These are phyloP conservation scores for Cytospora leucostoma DNA, from an alignment of 2,329 filamentous ascomycete genomes.

Conservation along the genomic window DNA sequence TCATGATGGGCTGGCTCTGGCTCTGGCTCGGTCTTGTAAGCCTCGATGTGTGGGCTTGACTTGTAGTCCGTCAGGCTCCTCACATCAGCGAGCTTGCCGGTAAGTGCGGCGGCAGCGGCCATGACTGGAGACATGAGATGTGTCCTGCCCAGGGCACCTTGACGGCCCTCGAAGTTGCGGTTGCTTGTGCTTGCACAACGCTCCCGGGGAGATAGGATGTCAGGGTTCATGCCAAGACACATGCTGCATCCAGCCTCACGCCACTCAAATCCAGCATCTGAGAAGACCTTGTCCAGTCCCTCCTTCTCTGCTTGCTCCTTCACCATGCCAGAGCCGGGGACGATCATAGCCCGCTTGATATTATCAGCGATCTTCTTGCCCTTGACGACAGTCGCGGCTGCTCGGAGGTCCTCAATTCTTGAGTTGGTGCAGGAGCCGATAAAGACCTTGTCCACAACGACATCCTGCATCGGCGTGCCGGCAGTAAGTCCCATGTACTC, in stretches of 20 bases:
- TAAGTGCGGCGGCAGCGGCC: constrained; percentile 88
- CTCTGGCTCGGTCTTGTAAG: constrained; percentile 45
- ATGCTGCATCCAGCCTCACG: constrained; percentile 97
- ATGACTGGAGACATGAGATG: constrained; percentile 97
- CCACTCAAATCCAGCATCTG: constrained; percentile 94
- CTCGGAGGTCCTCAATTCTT: constrained; percentile 90
- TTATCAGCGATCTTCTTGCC: constrained; percentile 86
- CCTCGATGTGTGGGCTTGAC: constrained; percentile 61
- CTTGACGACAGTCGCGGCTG: constrained; percentile 81
- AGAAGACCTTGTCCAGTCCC: constrained; percentile 90
- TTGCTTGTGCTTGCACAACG: constrained; percentile 95
- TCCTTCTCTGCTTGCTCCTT: constrained; percentile 90
- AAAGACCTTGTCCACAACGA: constrained; percentile 69
- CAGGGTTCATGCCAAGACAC: constrained; percentile 99
- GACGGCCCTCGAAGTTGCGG: constrained; percentile 95
- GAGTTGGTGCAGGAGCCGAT: constrained; percentile 77
- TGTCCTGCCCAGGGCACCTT: constrained; percentile 87
- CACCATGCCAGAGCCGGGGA: constrained; percentile 91
- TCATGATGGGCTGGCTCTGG: constrained; percentile 55
- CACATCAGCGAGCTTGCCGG: constrained; percentile 89
- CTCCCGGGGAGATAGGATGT: constrained; percentile 89
- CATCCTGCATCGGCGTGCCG: constrained; percentile 89
- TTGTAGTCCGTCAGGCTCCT: constrained; percentile 70
- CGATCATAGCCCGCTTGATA: constrained; percentile 92
- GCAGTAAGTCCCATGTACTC: constrained; percentile 94